Evolutionary conservation across 1,284 basidiomycete species (phyloP).

Genomic region (Marasmius sp.): DNA sequence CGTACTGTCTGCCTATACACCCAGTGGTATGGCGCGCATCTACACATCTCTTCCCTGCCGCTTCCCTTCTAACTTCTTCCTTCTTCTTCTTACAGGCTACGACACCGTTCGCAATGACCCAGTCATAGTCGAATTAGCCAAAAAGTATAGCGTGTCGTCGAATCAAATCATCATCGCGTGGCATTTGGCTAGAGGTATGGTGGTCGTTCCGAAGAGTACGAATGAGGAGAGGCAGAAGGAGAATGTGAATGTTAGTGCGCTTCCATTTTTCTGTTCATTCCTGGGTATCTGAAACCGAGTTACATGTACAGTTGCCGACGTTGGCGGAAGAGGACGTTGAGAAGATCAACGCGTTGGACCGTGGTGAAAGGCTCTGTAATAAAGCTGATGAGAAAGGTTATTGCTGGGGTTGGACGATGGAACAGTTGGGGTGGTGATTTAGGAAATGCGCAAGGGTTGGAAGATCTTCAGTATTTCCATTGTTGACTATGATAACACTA

Average conservation of each 20-base stretch:
- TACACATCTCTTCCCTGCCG: background rate
- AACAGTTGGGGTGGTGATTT: constrained; percentile 33
- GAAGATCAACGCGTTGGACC: constrained; percentile 32
- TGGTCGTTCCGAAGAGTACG: constrained; percentile 40
- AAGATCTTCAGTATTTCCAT: background rate
- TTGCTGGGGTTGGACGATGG: constrained; percentile 32
- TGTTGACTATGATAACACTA: background rate
- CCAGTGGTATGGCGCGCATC: constrained; percentile 16
- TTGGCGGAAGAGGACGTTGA: constrained; percentile 31
- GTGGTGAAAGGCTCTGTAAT: constrained; percentile 33
- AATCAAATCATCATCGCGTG: constrained; percentile 46
- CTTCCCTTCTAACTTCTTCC: background rate
- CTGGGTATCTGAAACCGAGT: background rate
- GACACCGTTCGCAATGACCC: constrained; percentile 39
- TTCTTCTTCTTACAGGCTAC: too few species aligned
- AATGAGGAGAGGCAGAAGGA: constrained; percentile 40
- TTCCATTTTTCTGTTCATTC: background rate
- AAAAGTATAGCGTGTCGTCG: constrained; percentile 38
- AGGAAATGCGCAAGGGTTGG: background rate
- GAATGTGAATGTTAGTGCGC: constrained; percentile 35
- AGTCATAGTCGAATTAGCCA: constrained; percentile 36
- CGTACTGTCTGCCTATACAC: constrained; percentile 21
- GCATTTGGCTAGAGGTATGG: constrained; percentile 42
- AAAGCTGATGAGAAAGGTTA: constrained; percentile 27
- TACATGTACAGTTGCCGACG: constrained; percentile 24